A percentile compares a stretch with the other conserved stretches of the same genome.
Conservation (phyloP, 805 yeast genomes). For the Jamesozyma hellenica region DNA sequence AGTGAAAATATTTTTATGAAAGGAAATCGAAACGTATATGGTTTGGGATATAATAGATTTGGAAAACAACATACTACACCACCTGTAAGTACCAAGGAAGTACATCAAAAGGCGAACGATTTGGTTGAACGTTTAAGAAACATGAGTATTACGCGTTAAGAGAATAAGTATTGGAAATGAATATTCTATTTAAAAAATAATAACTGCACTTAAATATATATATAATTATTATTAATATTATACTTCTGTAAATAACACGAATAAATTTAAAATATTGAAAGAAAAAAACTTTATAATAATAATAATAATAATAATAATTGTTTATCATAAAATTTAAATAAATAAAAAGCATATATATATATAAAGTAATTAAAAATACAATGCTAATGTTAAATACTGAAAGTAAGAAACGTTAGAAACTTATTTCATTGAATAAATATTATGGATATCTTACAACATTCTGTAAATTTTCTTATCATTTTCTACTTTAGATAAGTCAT, state of each 20-base stretch:
- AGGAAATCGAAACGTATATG: background rate
- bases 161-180: background rate
- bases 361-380: no score
- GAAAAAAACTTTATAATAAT: no score
- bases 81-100: slow-evolving; percentile 1
- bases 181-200: no score
- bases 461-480: slow-evolving; percentile 31
- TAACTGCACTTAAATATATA: background rate
- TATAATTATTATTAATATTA: background rate
- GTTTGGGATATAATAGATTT: background rate
- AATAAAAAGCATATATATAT: no score
- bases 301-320: no score
- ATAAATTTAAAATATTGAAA: no score
- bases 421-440: no score
- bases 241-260: background rate
- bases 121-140: slow-evolving; percentile 5
- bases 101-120: slow-evolving; percentile 5
- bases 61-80: background rate
- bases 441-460: slow-evolving; percentile 26
- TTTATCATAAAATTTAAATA: no score
- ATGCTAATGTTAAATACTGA: no score
- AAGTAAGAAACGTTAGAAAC: no score
- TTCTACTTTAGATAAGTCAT: slow-evolving; percentile 42
- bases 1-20: background rate
- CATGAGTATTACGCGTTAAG: slow-evolving; percentile 3